A percentile compares a stretch with the other conserved stretches of the same genome.
These are phyloP conservation scores for Lasiosphaeria ovina DNA, from an alignment of 495 filamentous ascomycete species.

Conservation along the genomic window DNA sequence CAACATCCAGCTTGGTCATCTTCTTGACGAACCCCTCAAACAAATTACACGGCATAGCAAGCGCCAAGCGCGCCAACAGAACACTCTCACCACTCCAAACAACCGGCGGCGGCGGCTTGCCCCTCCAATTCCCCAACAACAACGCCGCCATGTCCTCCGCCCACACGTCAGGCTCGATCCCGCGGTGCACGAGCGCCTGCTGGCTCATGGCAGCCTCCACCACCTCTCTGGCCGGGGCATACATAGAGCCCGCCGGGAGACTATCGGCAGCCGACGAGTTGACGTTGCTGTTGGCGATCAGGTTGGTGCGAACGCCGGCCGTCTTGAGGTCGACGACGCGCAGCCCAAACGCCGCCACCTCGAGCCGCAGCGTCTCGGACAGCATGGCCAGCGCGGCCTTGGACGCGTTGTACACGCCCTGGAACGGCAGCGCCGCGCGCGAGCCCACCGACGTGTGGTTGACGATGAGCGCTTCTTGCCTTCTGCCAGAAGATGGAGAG, in stretches of 20 bases:
- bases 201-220: conserved; percentile 27
- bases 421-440: conserved; percentile 37
- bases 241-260: conserved; percentile 12
- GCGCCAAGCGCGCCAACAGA: conserved; percentile 4
- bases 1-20: conserved; percentile 16
- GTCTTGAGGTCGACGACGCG: conserved; percentile 32
- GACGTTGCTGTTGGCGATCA: conserved; percentile 9
- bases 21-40: conserved; percentile 10
- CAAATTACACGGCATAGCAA: conserved; percentile 11
- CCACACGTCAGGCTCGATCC: conserved; percentile 15
- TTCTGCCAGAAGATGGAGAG: too few species aligned
- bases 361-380: conserved; percentile 47
- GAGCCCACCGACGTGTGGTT: conserved; percentile 37
- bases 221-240: conserved; percentile 9
- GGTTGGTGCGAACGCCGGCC: conserved; percentile 23
- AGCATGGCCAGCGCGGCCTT: conserved; percentile 52
- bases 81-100: conserved; percentile 16
- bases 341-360: conserved; percentile 53
- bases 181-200: conserved; percentile 3
- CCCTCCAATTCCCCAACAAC: conserved; percentile 3
- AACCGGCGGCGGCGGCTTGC: conserved; percentile 8
- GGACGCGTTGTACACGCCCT: conserved; percentile 49
- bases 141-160: conserved; percentile 10
- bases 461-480: conserved; percentile 42
- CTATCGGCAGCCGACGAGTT: neutral